A percentile compares a stretch with the other conserved stretches of the same genome.
Evolutionary conservation across 2,329 filamentous ascomycete genomes (phyloP).

Genomic region (Chlorencoelia australis): DNA sequence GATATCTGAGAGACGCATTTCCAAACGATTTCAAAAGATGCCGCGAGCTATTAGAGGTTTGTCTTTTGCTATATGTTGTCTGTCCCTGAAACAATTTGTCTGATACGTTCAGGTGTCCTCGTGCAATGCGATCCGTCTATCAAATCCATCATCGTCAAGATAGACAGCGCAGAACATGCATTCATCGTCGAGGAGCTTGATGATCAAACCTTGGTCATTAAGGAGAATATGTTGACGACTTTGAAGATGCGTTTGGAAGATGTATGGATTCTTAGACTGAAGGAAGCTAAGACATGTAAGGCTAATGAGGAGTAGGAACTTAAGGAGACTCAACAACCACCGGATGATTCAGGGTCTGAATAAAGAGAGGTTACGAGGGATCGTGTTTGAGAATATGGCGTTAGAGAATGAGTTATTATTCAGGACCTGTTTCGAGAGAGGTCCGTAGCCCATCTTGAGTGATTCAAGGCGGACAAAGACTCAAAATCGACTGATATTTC

Average conservation of each 20-base stretch:
- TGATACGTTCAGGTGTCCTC: slow-evolving; percentile 48
- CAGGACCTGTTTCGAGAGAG: too few relatives aligned
- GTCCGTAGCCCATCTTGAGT: too few relatives aligned
- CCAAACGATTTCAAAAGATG: too few relatives aligned
- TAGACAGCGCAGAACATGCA: slow-evolving; percentile 59
- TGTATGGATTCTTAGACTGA: slow-evolving; percentile 33
- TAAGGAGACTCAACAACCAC: slow-evolving; percentile 24
- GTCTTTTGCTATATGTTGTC: slow-evolving; percentile 9
- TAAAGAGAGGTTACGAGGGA: neutral
- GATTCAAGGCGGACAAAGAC: too few relatives aligned
- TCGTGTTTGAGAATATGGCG: too few relatives aligned
- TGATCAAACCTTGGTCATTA: slow-evolving; percentile 65
- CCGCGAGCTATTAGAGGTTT: slow-evolving; percentile 47
- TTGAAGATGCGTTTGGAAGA: slow-evolving; percentile 61
- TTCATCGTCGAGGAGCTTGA: slow-evolving; percentile 75
- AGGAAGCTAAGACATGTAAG: neutral
- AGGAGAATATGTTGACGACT: slow-evolving; percentile 58
- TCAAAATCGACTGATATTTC: too few relatives aligned
- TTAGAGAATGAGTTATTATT: too few relatives aligned
- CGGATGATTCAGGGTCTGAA: slow-evolving; percentile 8
- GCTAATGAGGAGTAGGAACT: slow-evolving; percentile 18
- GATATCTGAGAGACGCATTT: too few relatives aligned
- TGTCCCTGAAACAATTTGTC: neutral
- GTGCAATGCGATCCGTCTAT: slow-evolving; percentile 80
- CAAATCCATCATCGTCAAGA: slow-evolving; percentile 73